Conservation (phyloP, 176 grass and related monocot genomes). For the Tillandsia leiboldiana region DNA sequence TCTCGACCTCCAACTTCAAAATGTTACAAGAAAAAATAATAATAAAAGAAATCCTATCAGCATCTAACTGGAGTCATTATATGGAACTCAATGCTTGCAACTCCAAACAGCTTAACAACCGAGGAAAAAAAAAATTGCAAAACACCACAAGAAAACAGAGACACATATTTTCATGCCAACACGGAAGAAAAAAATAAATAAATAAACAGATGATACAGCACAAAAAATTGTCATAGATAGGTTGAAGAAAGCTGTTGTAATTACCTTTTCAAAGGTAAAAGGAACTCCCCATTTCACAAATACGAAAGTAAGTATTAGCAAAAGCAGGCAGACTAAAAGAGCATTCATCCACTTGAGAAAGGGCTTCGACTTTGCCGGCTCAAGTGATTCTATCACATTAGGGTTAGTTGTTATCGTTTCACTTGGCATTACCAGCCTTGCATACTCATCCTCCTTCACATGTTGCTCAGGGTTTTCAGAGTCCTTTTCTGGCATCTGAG, state of each 20-base stretch:
- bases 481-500: conserved; percentile 20
- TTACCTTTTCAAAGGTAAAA: conserved; percentile 82
- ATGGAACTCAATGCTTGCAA: too few relatives aligned
- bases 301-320: conserved; percentile 28
- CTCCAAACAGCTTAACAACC: too few relatives aligned
- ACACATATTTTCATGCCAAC: too few relatives aligned
- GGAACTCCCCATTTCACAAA: conserved; percentile 77
- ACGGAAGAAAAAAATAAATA: not conserved
- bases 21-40: too few relatives aligned
- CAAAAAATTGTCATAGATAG: not conserved
- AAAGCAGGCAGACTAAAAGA: conserved; percentile 26
- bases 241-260: not conserved
- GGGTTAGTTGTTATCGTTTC: conserved; percentile 1
- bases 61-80: too few relatives aligned
- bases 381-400: conserved; percentile 12
- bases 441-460: conserved; percentile 22
- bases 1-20: too few relatives aligned
- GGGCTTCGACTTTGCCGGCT: conserved; percentile 14
- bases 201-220: not conserved
- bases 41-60: too few relatives aligned
- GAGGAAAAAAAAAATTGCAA: too few relatives aligned
- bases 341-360: conserved; percentile 44
- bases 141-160: too few relatives aligned
- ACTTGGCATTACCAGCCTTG: conserved; percentile 21
- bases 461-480: conserved; percentile 29